phyloP scores from a whole-genome alignment of 208 protist species.

The Tetramitus jugosus region DNA sequence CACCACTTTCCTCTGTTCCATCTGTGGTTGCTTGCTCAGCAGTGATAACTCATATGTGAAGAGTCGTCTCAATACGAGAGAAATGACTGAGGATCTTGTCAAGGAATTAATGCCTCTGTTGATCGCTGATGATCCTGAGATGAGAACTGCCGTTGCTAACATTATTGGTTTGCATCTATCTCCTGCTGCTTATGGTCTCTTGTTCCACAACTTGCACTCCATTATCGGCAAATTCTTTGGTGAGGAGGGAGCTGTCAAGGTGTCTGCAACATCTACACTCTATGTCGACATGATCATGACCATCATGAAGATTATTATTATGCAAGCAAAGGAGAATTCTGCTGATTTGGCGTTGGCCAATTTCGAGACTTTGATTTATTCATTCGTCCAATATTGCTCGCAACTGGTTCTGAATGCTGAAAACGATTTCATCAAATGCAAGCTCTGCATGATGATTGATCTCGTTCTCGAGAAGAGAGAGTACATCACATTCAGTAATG shows the following conservation, averaged over 20 bases:
- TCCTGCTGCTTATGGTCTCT: background rate
- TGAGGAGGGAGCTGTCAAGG: background rate
- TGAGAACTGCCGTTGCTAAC: background rate
- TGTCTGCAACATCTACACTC: background rate
- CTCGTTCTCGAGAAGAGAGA: background rate
- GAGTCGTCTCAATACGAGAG: background rate
- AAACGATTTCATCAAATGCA: background rate
- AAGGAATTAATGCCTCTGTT: background rate
- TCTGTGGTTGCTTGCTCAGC: background rate
- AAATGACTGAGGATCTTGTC: background rate
- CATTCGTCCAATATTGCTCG: background rate
- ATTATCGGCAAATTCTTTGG: background rate
- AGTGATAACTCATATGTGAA: background rate
- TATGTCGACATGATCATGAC: background rate
- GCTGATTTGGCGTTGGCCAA: slow-evolving; percentile 13
- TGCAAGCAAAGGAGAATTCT: background rate
- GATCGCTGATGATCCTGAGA: background rate
- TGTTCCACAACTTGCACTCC: background rate
- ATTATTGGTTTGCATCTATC: background rate
- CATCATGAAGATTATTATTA: background rate
- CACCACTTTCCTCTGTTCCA: background rate
- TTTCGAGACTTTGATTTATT: slow-evolving; percentile 10
- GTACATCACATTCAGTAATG: background rate
- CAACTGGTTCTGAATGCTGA: background rate
- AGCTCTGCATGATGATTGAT: slow-evolving; percentile 10